Conservation (phyloP, 106 monocot species). For the Alisma plantagoaquatica region DNA sequence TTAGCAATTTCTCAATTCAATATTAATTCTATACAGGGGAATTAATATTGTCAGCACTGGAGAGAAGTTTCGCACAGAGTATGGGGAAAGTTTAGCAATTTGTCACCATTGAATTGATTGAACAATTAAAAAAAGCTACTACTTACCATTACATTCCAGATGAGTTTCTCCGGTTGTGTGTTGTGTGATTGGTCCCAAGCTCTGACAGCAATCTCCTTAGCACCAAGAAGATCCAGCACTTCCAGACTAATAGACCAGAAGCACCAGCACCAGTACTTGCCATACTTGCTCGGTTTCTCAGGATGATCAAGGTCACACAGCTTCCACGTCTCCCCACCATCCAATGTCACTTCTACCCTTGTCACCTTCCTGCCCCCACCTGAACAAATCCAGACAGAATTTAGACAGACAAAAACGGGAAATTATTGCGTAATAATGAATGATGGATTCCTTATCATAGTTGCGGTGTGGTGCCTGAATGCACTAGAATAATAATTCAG, state of each 20-base stretch:
- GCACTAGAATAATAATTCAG: too few relatives aligned
- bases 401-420: too few relatives aligned
- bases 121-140: neutral
- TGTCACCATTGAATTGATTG: too few relatives aligned
- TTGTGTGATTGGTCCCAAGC: constrained; percentile 91
- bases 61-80: too few relatives aligned
- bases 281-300: constrained; percentile 84
- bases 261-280: constrained; percentile 99
- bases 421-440: too few relatives aligned
- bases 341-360: constrained; percentile 88
- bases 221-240: constrained; percentile 43
- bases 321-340: constrained; percentile 82
- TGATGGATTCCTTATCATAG: too few relatives aligned
- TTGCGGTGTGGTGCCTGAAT: too few relatives aligned
- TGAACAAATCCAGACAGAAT: too few relatives aligned
- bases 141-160: constrained; percentile 88
- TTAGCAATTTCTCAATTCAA: too few relatives aligned
- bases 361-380: constrained; percentile 93
- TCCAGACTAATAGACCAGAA: constrained; percentile 86
- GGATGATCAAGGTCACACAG: constrained; percentile 54
- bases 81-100: too few relatives aligned
- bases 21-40: too few relatives aligned
- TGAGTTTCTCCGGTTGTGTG: constrained; percentile 93
- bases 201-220: constrained; percentile 79
- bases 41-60: too few relatives aligned